phyloP scores from a whole-genome alignment of 2,329 filamentous ascomycete species.

The Colletotrichum shisoi region DNA sequence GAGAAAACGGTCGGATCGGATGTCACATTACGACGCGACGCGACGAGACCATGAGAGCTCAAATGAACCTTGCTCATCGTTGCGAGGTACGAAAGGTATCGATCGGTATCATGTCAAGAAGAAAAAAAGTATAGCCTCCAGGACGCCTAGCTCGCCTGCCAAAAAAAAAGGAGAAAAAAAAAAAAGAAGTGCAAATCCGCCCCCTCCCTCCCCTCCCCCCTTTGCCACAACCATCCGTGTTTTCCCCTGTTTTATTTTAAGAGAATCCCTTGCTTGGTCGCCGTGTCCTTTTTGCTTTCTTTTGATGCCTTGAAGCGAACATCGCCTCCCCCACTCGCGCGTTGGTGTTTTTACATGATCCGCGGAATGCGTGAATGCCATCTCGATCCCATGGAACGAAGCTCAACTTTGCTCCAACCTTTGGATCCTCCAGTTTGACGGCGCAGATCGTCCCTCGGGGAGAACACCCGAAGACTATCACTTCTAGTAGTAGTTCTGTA shows the following conservation, averaged over 20 bases:
- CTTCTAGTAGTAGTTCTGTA: constrained; percentile 54
- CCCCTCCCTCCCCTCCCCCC: neutral
- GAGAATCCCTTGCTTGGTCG: too few relatives aligned
- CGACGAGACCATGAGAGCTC: neutral
- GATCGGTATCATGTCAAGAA: constrained; percentile 24
- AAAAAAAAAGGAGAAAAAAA: neutral
- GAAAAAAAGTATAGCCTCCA: constrained; percentile 23
- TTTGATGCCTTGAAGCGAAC: neutral
- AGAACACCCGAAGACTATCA: neutral
- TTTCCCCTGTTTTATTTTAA: neutral
- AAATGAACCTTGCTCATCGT: constrained; percentile 6
- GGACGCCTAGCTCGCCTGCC: constrained; percentile 31
- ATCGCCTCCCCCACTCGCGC: neutral
- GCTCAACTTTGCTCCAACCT: neutral
- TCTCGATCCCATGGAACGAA: neutral
- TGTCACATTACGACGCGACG: neutral
- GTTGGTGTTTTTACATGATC: neutral
- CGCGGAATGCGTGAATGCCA: neutral
- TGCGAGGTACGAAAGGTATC: constrained; percentile 22
- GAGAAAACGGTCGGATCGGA: neutral
- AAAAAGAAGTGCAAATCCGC: neutral
- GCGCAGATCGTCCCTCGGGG: neutral
- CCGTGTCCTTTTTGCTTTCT: neutral
- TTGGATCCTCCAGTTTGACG: neutral
- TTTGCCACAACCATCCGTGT: neutral